Percentiles rank a stretch among this genome's conserved stretches.
Evolutionary conservation across 768 basidiomycete genomes (phyloP).

Genomic region (Panellus pusillus): DNA sequence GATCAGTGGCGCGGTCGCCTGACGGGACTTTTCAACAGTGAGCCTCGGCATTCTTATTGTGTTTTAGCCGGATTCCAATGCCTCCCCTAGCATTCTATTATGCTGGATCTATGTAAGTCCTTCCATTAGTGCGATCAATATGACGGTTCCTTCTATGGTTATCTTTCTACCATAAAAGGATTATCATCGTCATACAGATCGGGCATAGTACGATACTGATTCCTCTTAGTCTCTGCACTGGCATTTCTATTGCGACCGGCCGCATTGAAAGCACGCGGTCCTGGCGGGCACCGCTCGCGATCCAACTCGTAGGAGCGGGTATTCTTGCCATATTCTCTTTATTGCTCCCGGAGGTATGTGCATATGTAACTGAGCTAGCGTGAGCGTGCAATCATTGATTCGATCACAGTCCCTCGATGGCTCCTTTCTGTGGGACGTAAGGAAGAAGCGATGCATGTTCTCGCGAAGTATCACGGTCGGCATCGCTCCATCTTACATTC

Average conservation of each 20-base stretch:
- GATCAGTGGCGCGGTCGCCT: slow-evolving; percentile 20
- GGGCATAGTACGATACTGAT: no score
- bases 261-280: slow-evolving; percentile 34
- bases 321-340: slow-evolving; percentile 31
- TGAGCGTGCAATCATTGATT: not conserved
- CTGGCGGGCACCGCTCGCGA: slow-evolving; percentile 54
- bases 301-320: slow-evolving; percentile 50
- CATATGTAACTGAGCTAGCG: not conserved
- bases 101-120: slow-evolving; percentile 42
- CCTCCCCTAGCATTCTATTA: slow-evolving; percentile 42
- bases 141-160: no score
- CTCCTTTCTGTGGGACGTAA: slow-evolving; percentile 35
- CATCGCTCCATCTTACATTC: no score
- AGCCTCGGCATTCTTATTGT: not conserved
- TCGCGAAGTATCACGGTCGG: slow-evolving; percentile 33
- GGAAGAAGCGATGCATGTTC: slow-evolving; percentile 29
- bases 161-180: no score
- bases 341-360: slow-evolving; percentile 27
- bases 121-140: no score
- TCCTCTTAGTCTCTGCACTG: slow-evolving; percentile 27
- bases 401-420: slow-evolving; percentile 34
- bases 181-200: no score
- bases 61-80: not conserved
- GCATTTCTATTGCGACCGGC: slow-evolving; percentile 45
- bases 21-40: slow-evolving; percentile 19